Conservation (phyloP, 192 early-diverging fungal species). For the Geosiphon pyriformis region DNA sequence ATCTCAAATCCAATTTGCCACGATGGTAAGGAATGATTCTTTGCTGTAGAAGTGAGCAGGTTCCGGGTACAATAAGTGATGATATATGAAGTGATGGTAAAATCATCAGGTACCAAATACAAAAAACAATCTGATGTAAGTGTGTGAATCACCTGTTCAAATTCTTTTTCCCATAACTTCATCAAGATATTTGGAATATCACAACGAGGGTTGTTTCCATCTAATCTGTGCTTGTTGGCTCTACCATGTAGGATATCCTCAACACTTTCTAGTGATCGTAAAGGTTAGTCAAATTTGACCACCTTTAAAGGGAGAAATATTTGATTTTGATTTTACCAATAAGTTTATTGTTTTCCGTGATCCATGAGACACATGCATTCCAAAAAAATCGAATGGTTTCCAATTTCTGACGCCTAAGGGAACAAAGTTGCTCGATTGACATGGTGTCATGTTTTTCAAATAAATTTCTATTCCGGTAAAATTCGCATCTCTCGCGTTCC, state of each 20-base stretch:
- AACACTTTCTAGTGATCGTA: not conserved
- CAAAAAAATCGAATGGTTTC: not conserved
- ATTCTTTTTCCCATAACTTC: not conserved
- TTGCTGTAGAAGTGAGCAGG: not conserved
- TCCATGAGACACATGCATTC: not conserved
- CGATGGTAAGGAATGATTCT: not conserved
- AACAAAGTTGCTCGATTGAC: constrained; percentile 1
- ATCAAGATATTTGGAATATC: constrained; percentile 6
- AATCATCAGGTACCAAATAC: not conserved
- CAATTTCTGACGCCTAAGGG: not conserved
- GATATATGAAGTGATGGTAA: not conserved
- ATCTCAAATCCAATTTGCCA: constrained; percentile 3
- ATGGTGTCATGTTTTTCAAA: constrained; percentile 3
- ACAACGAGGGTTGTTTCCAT: not conserved
- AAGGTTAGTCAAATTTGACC: not conserved
- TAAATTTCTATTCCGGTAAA: not conserved
- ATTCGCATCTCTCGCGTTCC: not conserved
- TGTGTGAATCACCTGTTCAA: not conserved
- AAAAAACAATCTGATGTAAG: not conserved
- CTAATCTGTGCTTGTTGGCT: constrained; percentile 2
- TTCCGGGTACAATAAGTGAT: not conserved
- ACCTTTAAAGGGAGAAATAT: not conserved
- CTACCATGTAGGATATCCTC: not conserved
- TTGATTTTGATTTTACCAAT: not conserved
- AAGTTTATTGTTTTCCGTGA: not conserved